Evolutionary conservation across 2,329 filamentous ascomycete species (phyloP).

Genomic region (Scedosporium boydii): DNA sequence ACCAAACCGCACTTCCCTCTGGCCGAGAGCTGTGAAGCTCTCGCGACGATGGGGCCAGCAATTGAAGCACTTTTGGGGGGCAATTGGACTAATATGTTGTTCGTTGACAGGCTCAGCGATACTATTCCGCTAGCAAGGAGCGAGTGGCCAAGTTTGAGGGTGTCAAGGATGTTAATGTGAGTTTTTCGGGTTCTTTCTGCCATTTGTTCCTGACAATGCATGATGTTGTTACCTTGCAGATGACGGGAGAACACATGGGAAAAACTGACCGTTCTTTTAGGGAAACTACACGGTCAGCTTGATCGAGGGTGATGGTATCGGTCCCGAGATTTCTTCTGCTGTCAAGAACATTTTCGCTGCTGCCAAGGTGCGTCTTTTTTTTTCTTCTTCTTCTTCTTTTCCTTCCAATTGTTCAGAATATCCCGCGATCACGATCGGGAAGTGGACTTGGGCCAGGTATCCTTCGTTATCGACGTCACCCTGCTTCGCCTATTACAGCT

Average conservation of each 20-base stretch:
- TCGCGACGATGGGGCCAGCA: not conserved
- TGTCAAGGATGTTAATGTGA: constrained; percentile 77
- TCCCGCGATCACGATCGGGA: not conserved
- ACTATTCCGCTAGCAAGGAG: constrained; percentile 19
- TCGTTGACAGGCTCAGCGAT: constrained; percentile 1
- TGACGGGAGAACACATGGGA: constrained; percentile 16
- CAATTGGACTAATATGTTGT: not conserved
- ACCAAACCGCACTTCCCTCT: constrained; percentile 8
- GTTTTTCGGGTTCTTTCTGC: constrained; percentile 24
- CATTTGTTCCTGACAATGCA: constrained; percentile 4
- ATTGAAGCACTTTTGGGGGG: not conserved
- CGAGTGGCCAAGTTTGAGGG: constrained; percentile 91
- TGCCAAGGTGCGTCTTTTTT: constrained; percentile 59
- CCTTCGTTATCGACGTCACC: not conserved
- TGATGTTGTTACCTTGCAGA: constrained; percentile 10
- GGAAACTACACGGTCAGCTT: constrained; percentile 93
- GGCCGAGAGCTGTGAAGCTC: not conserved
- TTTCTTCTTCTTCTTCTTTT: not conserved
- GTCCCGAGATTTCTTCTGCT: constrained; percentile 92
- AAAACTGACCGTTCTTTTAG: constrained; percentile 38
- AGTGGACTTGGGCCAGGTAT: not conserved
- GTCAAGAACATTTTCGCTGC: constrained; percentile 98
- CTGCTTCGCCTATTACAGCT: not conserved
- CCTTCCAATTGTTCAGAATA: not conserved
- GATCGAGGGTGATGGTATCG: constrained; percentile 98